These are phyloP conservation scores for Aureobasidium namibiae DNA, from an alignment of 2,329 filamentous ascomycete species.

Conservation along the genomic window DNA sequence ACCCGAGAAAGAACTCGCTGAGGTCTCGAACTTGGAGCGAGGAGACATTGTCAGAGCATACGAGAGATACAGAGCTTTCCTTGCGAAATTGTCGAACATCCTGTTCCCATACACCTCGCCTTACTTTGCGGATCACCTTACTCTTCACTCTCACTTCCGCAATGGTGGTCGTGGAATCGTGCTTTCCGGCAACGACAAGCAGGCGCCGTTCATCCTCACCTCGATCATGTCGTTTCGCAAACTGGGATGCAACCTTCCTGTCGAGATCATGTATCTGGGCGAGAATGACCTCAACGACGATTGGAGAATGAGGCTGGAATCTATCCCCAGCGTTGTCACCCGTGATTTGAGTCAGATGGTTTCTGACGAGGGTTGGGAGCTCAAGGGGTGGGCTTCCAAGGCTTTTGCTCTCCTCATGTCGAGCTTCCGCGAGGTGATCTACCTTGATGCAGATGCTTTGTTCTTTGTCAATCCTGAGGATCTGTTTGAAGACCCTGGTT, in stretches of 20 bases:
- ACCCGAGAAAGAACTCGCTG: conserved; percentile 13
- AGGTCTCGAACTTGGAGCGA: conserved; percentile 20
- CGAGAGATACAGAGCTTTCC: conserved; percentile 34
- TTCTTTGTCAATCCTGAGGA: conserved; percentile 36
- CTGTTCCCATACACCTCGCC: conserved; percentile 35
- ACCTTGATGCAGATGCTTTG: conserved; percentile 39
- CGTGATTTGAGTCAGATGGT: conserved; percentile 40
- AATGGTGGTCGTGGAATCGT: conserved; percentile 37
- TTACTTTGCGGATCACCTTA: conserved; percentile 39
- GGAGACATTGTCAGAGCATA: conserved; percentile 33
- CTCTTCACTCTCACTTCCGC: conserved; percentile 34
- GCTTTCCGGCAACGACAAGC: conserved; percentile 37
- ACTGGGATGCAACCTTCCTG: conserved; percentile 31
- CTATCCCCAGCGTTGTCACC: conserved; percentile 35
- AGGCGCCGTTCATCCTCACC: conserved; percentile 36
- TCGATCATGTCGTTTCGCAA: conserved; percentile 33
- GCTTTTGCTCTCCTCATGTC: conserved; percentile 41
- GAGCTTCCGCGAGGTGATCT: conserved; percentile 40
- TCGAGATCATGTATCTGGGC: conserved; percentile 37
- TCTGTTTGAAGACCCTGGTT: conserved; percentile 36
- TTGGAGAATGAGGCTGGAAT: conserved; percentile 34
- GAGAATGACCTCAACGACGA: conserved; percentile 38
- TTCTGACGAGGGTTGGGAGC: conserved; percentile 36
- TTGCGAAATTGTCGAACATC: conserved; percentile 31
- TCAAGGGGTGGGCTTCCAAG: conserved; percentile 41